Conservation (phyloP, 179 eudicot genomes). For the Corrigiola litoralis region DNA sequence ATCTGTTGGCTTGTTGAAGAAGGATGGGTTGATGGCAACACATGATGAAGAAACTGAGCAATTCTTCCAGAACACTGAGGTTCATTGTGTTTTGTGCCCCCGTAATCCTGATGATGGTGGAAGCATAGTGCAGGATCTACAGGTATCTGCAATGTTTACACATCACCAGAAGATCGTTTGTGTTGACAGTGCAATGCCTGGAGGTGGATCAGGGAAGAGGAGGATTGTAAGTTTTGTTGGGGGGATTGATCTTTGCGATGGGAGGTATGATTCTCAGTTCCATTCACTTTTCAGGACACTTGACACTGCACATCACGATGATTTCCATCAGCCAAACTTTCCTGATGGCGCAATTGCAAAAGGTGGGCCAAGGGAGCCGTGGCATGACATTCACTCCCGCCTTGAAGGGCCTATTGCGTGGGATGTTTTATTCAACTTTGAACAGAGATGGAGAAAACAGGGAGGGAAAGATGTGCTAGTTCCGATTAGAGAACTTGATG, state of each 20-base stretch:
- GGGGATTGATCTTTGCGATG: constrained; percentile 53
- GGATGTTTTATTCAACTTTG: constrained; percentile 53
- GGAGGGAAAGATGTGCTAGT: constrained; percentile 45
- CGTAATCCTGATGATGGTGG: constrained; percentile 53
- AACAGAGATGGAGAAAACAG: constrained; percentile 54
- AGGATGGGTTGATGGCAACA: constrained; percentile 56
- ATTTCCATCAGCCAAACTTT: constrained; percentile 54
- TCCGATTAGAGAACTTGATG: constrained; percentile 37
- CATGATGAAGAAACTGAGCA: constrained; percentile 45
- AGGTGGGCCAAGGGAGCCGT: constrained; percentile 59
- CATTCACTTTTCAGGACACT: constrained; percentile 52
- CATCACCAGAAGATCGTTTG: constrained; percentile 53
- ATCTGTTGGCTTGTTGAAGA: constrained; percentile 36
- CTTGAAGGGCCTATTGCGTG: constrained; percentile 53
- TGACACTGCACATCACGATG: constrained; percentile 43
- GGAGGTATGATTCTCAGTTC: constrained; percentile 44
- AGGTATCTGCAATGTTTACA: constrained; percentile 52
- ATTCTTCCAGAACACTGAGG: constrained; percentile 32
- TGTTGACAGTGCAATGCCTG: constrained; percentile 45
- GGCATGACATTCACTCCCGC: constrained; percentile 55
- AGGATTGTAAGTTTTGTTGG: constrained; percentile 53
- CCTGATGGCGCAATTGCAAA: constrained; percentile 35
- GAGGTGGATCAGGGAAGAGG: constrained; percentile 31
- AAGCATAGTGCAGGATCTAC: constrained; percentile 44
- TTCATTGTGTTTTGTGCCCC: constrained; percentile 48